Conservation (phyloP, 257 asterid species). For the Mentha longifolia region DNA sequence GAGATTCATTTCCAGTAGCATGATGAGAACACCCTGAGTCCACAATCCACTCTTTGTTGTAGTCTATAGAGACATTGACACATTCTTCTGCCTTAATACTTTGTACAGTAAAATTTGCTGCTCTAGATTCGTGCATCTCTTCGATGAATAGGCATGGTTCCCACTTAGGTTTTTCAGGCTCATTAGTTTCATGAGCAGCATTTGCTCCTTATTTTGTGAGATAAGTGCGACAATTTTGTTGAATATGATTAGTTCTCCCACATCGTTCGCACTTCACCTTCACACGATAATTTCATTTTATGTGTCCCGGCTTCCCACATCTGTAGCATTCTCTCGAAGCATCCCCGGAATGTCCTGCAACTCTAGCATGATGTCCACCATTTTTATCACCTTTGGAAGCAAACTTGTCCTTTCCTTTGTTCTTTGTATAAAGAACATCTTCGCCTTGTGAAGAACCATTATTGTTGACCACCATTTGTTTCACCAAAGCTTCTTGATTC, state of each 20-base stretch:
- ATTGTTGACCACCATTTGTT: neutral
- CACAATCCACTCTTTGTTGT: neutral
- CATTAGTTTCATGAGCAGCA: neutral
- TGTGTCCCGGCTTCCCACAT: neutral
- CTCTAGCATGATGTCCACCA: no score
- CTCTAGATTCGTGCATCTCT: neutral
- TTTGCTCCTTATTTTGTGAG: neutral
- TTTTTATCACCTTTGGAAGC: neutral
- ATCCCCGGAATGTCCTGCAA: neutral
- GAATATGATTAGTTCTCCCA: neutral
- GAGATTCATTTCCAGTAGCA: neutral
- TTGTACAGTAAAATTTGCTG: neutral
- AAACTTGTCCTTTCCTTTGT: neutral
- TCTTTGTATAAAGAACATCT: neutral
- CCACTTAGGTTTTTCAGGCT: neutral
- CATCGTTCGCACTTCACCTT: neutral
- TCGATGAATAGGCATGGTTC: neutral
- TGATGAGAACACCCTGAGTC: neutral
- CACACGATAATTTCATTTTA: neutral
- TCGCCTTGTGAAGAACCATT: neutral
- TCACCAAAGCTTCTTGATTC: slow-evolving; percentile 7
- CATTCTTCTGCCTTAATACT: neutral
- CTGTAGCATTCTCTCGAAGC: neutral
- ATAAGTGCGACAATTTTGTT: neutral
- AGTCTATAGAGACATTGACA: neutral